Evolutionary conservation across 1,284 basidiomycete species (phyloP).

Genomic region (Coniferiporia sulphurascens): DNA sequence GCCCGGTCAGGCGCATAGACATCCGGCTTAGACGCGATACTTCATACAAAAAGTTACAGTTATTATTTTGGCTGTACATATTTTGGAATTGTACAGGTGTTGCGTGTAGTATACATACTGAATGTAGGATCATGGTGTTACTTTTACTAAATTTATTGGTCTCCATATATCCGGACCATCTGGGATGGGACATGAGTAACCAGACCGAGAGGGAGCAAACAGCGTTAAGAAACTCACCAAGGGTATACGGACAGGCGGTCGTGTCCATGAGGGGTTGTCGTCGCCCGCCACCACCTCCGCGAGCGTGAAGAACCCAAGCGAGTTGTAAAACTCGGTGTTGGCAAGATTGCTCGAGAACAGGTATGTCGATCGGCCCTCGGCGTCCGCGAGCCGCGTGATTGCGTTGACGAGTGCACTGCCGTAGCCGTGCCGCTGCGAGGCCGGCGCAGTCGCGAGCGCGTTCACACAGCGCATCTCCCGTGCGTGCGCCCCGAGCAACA

Average conservation of each 20-base stretch:
- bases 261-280: slow-evolving; percentile 22
- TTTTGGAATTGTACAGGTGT: no score
- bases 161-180: slow-evolving; percentile 14
- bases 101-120: not conserved
- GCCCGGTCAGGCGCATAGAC: no score
- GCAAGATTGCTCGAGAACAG: slow-evolving; percentile 21
- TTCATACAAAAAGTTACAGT: no score
- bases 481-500: slow-evolving; percentile 1
- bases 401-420: slow-evolving; percentile 16
- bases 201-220: not conserved
- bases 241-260: slow-evolving; percentile 17
- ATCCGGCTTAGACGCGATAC: no score
- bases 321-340: slow-evolving; percentile 24
- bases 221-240: slow-evolving; percentile 17
- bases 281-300: slow-evolving; percentile 19
- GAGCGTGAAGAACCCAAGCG: slow-evolving; percentile 22
- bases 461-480: slow-evolving; percentile 15
- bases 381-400: slow-evolving; percentile 19
- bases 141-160: not conserved
- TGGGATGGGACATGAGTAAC: not conserved
- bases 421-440: slow-evolving; percentile 18
- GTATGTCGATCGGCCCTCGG: slow-evolving; percentile 19
- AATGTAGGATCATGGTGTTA: slow-evolving; percentile 9
- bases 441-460: slow-evolving; percentile 16
- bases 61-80: no score